Evolutionary conservation across 331 rosid genomes (phyloP).

Genomic region (Stylosanthes scabra): DNA sequence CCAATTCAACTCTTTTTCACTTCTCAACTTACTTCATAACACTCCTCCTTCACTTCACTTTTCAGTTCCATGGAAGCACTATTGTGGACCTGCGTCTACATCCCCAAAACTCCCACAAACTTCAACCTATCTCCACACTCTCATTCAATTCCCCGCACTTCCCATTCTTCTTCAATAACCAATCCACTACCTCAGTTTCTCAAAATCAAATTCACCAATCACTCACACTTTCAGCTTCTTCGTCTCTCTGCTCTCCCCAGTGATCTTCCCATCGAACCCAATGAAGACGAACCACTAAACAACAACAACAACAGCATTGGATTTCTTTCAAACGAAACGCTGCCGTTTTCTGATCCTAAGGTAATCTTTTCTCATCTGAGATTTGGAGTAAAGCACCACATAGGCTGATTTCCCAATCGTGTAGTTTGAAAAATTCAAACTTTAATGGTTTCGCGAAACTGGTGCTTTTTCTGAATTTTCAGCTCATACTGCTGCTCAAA

Average conservation of each 20-base stretch:
- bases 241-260: background rate
- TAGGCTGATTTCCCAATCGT: background rate
- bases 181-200: background rate
- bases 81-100: background rate
- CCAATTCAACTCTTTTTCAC: background rate
- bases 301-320: background rate
- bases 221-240: background rate
- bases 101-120: background rate
- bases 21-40: too few relatives aligned
- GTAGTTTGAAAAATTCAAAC: background rate
- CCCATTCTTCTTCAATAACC: background rate
- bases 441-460: background rate
- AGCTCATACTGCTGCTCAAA: background rate
- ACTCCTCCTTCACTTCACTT: too few relatives aligned
- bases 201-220: background rate
- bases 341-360: background rate
- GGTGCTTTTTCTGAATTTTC: slow-evolving; percentile 1
- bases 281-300: background rate
- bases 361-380: background rate
- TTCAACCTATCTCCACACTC: too few relatives aligned
- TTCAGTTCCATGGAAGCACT: background rate
- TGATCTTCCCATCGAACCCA: background rate
- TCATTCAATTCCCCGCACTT: background rate
- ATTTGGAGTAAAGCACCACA: too few relatives aligned
- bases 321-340: background rate